These are phyloP conservation scores for Trametes maxima DNA, from an alignment of 768 basidiomycete species.

Conservation along the genomic window DNA sequence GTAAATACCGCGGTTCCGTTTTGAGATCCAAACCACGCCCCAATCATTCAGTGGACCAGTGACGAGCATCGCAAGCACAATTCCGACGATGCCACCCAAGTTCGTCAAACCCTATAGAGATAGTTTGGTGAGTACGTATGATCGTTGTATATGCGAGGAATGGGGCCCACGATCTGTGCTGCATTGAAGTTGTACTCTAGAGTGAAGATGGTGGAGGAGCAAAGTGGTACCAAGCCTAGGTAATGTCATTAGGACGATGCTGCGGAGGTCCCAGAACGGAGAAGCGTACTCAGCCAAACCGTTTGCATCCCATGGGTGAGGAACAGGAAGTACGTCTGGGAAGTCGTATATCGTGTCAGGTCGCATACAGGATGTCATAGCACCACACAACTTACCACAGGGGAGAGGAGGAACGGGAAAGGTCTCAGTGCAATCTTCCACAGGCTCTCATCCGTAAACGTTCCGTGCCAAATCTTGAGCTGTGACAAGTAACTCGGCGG, in stretches of 20 bases:
- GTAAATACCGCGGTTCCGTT: constrained; percentile 47
- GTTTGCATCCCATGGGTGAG: constrained; percentile 45
- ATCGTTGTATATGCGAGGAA: too few relatives aligned
- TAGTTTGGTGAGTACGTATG: too few relatives aligned
- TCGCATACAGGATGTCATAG: background rate
- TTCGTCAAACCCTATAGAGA: constrained; percentile 40
- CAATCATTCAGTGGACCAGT: constrained; percentile 46
- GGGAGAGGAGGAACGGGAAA: constrained; percentile 46
- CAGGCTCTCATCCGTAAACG: constrained; percentile 39
- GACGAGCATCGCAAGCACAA: constrained; percentile 41
- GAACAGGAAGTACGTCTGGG: constrained; percentile 42
- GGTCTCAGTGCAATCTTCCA: constrained; percentile 43
- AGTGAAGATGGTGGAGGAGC: constrained; percentile 48
- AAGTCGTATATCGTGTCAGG: background rate
- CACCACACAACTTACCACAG: constrained; percentile 37
- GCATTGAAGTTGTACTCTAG: constrained; percentile 46
- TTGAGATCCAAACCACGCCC: constrained; percentile 46
- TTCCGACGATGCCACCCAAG: constrained; percentile 46
- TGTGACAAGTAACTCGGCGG: constrained; percentile 37
- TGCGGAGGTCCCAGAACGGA: background rate
- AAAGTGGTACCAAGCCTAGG: constrained; percentile 44
- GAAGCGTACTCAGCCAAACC: constrained; percentile 44
- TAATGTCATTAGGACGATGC: constrained; percentile 34
- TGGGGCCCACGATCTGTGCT: constrained; percentile 36
- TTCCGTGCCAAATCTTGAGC: constrained; percentile 42